Evolutionary conservation across 176 grass and related monocot species (phyloP).

Genomic region (Stipa capillata): DNA sequence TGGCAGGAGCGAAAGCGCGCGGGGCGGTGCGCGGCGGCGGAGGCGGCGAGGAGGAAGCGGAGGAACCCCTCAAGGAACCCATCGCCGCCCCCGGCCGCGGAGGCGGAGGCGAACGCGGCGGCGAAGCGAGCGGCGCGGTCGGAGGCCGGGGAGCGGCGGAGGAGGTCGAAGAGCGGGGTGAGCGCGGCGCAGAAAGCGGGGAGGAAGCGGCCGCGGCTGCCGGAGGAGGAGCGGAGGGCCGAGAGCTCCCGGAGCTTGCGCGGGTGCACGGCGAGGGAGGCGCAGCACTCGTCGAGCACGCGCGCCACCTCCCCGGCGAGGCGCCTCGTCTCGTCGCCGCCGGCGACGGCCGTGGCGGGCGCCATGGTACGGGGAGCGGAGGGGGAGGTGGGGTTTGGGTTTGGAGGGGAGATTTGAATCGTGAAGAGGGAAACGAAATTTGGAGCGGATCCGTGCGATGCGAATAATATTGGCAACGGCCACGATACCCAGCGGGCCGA

Average conservation of each 20-base stretch:
- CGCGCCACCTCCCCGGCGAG: constrained; percentile 39
- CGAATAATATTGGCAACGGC: background rate
- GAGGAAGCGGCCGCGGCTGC: constrained; percentile 39
- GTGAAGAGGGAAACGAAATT: constrained; percentile 6
- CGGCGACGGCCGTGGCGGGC: background rate
- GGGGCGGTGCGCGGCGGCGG: constrained; percentile 44
- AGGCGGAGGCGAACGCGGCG: constrained; percentile 46
- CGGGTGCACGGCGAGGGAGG: constrained; percentile 58
- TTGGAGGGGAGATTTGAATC: constrained; percentile 22
- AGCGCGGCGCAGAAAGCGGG: constrained; percentile 44
- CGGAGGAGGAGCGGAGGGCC: constrained; percentile 37
- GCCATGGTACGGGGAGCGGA: background rate
- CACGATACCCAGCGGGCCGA: too few species aligned
- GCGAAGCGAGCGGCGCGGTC: constrained; percentile 62
- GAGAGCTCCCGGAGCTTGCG: constrained; percentile 75
- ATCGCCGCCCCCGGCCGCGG: background rate
- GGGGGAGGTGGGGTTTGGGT: background rate
- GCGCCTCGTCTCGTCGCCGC: constrained; percentile 26
- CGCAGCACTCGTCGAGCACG: constrained; percentile 65
- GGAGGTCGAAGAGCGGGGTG: constrained; percentile 61
- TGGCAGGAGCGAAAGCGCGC: constrained; percentile 63
- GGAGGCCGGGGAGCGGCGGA: constrained; percentile 35
- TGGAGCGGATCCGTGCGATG: background rate
- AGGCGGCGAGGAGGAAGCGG: constrained; percentile 49
- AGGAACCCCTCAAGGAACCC: constrained; percentile 79